Percentiles rank a stretch among this genome's conserved stretches.
These are phyloP conservation scores for Hyphopichia fennica DNA, from an alignment of 1,139 yeast genomes.

Conservation along the genomic window DNA sequence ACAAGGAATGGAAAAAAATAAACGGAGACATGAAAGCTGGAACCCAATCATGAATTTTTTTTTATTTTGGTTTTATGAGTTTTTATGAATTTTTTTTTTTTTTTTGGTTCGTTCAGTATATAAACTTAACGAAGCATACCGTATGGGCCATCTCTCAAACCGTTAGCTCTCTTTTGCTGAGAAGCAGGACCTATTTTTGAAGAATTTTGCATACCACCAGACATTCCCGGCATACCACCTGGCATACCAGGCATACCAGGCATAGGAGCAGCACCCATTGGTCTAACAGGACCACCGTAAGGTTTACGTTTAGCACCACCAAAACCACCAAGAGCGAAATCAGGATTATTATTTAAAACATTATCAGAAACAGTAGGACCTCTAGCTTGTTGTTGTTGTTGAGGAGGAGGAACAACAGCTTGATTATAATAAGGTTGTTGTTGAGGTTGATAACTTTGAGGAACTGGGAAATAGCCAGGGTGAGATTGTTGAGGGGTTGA, in stretches of 20 bases:
- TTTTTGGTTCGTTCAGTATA: background rate
- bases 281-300: conserved; percentile 3
- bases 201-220: conserved; percentile 6
- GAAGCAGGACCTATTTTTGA: conserved; percentile 2
- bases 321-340: conserved; percentile 40
- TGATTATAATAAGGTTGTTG: conserved; percentile 10
- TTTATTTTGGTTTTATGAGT: background rate
- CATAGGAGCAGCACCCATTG: conserved; percentile 11
- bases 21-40: background rate
- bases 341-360: conserved; percentile 53
- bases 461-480: conserved; percentile 10
- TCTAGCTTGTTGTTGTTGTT: conserved; percentile 8
- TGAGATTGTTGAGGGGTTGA: background rate
- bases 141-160: conserved; percentile 9
- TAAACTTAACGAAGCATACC: conserved; percentile 7
- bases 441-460: conserved; percentile 12
- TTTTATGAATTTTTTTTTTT: background rate
- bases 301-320: conserved; percentile 23
- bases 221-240: background rate
- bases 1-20: background rate
- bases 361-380: conserved; percentile 47
- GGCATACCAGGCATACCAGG: conserved; percentile 4
- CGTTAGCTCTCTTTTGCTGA: conserved; percentile 5
- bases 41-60: background rate
- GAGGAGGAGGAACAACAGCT: conserved; percentile 9